A percentile compares a stretch with the other conserved stretches of the same genome.
Evolutionary conservation across 495 filamentous ascomycete genomes (phyloP).

Genomic region (Pseudoneurospora amorphoporcata): DNA sequence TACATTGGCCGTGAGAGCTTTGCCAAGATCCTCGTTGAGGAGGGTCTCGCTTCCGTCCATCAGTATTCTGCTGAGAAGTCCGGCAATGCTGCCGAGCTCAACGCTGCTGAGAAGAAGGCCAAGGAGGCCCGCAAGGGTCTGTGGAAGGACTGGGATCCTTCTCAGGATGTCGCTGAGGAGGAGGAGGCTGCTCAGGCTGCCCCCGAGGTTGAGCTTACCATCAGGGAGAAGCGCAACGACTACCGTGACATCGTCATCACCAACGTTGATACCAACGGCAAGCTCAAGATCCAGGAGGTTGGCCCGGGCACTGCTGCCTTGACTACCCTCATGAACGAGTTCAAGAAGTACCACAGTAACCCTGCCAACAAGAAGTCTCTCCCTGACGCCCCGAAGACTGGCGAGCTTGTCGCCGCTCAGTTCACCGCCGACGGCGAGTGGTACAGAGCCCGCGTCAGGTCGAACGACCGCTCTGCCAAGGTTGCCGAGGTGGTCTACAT

Average conservation of each 20-base stretch:
- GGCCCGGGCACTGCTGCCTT: constrained; percentile 73
- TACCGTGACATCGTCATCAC: constrained; percentile 91
- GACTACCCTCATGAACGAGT: constrained; percentile 75
- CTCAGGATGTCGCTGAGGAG: constrained; percentile 55
- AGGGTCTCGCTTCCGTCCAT: constrained; percentile 85
- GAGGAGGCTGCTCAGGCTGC: constrained; percentile 41
- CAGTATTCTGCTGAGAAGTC: constrained; percentile 92
- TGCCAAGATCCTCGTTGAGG: constrained; percentile 85
- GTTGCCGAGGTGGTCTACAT: constrained; percentile 85
- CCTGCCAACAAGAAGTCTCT: constrained; percentile 60
- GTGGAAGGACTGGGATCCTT: constrained; percentile 92
- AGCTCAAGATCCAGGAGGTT: constrained; percentile 80
- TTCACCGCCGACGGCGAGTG: constrained; percentile 82
- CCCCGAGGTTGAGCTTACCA: constrained; percentile 28
- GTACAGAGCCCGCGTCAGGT: constrained; percentile 86
- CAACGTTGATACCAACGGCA: constrained; percentile 65
- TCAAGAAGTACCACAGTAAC: constrained; percentile 77
- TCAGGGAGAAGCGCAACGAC: constrained; percentile 57
- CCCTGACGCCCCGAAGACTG: constrained; percentile 72
- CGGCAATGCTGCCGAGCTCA: constrained; percentile 75
- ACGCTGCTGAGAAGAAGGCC: constrained; percentile 76
- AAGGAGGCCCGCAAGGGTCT: constrained; percentile 79
- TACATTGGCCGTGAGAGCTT: constrained; percentile 95
- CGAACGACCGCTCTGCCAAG: constrained; percentile 84
- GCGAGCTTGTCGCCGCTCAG: constrained; percentile 79